Percentiles rank a stretch among this genome's conserved stretches.
Evolutionary conservation across 2,329 filamentous ascomycete species (phyloP).

Genomic region (Aplosporella prunicola): DNA sequence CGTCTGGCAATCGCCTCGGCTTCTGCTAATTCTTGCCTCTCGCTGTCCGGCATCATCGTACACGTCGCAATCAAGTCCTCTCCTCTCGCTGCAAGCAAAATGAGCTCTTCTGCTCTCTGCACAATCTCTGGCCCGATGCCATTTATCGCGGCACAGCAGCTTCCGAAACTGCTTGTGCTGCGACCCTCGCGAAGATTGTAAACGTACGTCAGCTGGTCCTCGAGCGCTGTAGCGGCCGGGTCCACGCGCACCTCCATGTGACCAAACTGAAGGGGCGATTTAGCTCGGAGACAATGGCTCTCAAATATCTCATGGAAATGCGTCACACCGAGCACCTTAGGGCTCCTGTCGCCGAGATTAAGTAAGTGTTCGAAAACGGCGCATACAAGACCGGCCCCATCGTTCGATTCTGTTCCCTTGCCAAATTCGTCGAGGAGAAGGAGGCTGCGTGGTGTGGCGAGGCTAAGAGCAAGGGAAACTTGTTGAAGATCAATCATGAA

Average conservation of each 20-base stretch:
- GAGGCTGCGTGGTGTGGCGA: slow-evolving; percentile 67
- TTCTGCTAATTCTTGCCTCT: slow-evolving; percentile 56
- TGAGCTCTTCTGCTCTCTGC: slow-evolving; percentile 64
- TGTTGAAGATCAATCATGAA: slow-evolving; percentile 84
- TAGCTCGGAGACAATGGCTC: slow-evolving; percentile 44
- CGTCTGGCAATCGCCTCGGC: slow-evolving; percentile 44
- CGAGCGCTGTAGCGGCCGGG: slow-evolving; percentile 37
- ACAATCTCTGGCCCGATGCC: slow-evolving; percentile 67
- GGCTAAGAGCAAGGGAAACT: slow-evolving; percentile 63
- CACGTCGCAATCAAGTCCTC: slow-evolving; percentile 70
- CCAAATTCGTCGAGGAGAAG: slow-evolving; percentile 91
- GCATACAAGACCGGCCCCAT: slow-evolving; percentile 55
- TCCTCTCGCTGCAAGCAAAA: slow-evolving; percentile 56
- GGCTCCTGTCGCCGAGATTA: slow-evolving; percentile 34
- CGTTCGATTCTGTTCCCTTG: slow-evolving; percentile 55
- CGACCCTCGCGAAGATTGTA: slow-evolving; percentile 60
- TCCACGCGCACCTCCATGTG: slow-evolving; percentile 65
- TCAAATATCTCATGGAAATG: slow-evolving; percentile 70
- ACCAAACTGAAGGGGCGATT: slow-evolving; percentile 47
- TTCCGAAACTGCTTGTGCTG: slow-evolving; percentile 75
- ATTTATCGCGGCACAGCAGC: slow-evolving; percentile 74
- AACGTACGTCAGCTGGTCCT: slow-evolving; percentile 62
- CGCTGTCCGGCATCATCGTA: slow-evolving; percentile 53
- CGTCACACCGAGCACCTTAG: slow-evolving; percentile 53
- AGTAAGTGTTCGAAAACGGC: slow-evolving; percentile 52